Evolutionary conservation across 306 rosid genomes (phyloP).

Genomic region (Cicer arietinum): DNA sequence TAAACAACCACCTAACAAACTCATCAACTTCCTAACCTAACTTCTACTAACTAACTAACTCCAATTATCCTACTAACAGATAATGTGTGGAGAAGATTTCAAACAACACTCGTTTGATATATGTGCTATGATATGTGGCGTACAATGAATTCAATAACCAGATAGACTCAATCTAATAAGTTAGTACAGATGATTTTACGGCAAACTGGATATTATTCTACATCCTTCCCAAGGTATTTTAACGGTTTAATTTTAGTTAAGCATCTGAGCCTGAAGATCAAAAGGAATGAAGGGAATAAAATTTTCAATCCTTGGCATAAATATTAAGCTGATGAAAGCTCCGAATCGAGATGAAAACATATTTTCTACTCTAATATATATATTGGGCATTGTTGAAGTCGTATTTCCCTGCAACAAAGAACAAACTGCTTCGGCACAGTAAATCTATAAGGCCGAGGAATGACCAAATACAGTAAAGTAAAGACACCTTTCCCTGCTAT

Average conservation of each 20-base stretch:
- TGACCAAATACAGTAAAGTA: not conserved
- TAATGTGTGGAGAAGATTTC: not conserved
- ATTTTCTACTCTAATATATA: not conserved
- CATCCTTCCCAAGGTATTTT: not conserved
- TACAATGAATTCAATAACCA: slow-evolving; percentile 1
- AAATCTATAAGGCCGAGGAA: slow-evolving; percentile 2
- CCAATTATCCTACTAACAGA: too few species aligned
- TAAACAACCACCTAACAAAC: too few species aligned
- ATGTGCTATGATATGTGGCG: not conserved
- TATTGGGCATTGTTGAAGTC: slow-evolving; percentile 1
- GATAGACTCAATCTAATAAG: not conserved
- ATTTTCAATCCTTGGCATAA: not conserved
- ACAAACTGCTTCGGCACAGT: not conserved
- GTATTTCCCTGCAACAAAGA: slow-evolving; percentile 23
- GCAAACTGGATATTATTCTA: slow-evolving; percentile 2
- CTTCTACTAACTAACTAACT: too few species aligned
- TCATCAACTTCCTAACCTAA: too few species aligned
- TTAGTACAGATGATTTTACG: not conserved
- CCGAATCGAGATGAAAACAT: not conserved
- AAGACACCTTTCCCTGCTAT: not conserved
- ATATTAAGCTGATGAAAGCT: not conserved
- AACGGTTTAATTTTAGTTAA: slow-evolving; percentile 6
- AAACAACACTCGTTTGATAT: not conserved
- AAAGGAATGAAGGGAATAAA: not conserved
- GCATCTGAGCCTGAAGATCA: not conserved